A percentile compares a stretch with the other conserved stretches of the same genome.
These are phyloP conservation scores for Jackrogersella minutella DNA, from an alignment of 495 filamentous ascomycete species.

Conservation along the genomic window DNA sequence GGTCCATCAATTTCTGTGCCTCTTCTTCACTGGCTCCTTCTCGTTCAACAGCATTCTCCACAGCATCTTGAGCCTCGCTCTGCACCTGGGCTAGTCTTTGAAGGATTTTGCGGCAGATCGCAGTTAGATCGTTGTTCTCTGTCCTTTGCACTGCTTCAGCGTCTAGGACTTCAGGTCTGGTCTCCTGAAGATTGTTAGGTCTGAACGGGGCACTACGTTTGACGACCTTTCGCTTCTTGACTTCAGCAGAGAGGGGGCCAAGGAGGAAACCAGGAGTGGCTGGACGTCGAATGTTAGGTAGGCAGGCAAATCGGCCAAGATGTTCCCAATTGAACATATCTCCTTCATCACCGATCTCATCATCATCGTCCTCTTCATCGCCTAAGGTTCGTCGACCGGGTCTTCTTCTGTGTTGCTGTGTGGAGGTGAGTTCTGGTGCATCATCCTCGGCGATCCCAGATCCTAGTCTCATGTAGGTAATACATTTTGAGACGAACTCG, in stretches of 20 bases:
- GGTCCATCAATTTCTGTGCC: conserved; percentile 54
- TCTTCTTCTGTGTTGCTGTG: conserved; percentile 53
- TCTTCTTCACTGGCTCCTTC: conserved; percentile 39
- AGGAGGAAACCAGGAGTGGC: conserved; percentile 84
- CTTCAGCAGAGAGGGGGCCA: conserved; percentile 88
- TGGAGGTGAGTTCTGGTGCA: conserved; percentile 53
- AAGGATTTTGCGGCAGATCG: conserved; percentile 71
- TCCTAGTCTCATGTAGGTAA: conserved; percentile 81
- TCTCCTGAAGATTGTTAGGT: conserved; percentile 68
- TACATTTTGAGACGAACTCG: conserved; percentile 91
- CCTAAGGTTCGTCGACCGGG: conserved; percentile 36
- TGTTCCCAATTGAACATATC: conserved; percentile 89
- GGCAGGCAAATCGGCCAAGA: conserved; percentile 77
- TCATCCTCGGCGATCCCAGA: conserved; percentile 52
- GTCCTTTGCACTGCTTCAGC: conserved; percentile 73
- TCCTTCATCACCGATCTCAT: conserved; percentile 70
- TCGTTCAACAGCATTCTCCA: conserved; percentile 48
- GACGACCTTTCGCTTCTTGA: conserved; percentile 72
- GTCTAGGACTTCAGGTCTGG: conserved; percentile 76
- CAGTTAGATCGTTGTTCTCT: conserved; percentile 78
- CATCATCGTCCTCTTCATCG: conserved; percentile 57
- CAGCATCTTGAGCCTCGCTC: conserved; percentile 50
- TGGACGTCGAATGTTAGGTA: conserved; percentile 76
- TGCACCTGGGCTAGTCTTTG: conserved; percentile 53
- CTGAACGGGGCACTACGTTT: conserved; percentile 71